phyloP scores from a whole-genome alignment of 164 flowering plant species.

The Piper betle region DNA sequence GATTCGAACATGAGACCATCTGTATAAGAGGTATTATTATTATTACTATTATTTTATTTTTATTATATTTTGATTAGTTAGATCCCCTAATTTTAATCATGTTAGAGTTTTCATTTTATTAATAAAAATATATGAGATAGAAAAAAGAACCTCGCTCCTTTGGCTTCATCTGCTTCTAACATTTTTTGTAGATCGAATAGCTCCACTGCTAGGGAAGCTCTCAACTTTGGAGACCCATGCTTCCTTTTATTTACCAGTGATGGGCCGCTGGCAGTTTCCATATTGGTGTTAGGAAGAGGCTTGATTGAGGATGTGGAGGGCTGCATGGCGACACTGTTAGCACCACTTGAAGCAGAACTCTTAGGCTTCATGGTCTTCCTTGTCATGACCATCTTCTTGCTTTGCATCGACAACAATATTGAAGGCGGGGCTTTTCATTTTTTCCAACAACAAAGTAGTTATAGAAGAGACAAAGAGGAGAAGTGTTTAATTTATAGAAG shows the following conservation, averaged over 20 bases:
- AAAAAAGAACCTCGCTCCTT: slow-evolving; percentile 26
- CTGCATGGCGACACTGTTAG: slow-evolving; percentile 19
- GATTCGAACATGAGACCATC: no score
- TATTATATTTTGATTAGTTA: no score
- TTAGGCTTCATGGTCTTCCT: slow-evolving; percentile 54
- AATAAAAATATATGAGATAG: no score
- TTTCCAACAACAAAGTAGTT: no score
- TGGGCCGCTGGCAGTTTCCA: slow-evolving; percentile 40
- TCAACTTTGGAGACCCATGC: slow-evolving; percentile 7
- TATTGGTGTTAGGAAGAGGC: slow-evolving; percentile 11
- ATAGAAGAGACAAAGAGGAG: no score
- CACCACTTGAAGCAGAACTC: slow-evolving; percentile 26
- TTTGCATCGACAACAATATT: no score
- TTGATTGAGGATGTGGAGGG: slow-evolving; percentile 18
- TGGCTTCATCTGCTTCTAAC: slow-evolving; percentile 42
- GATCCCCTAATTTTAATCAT: no score
- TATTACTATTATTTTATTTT: no score
- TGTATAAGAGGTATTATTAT: no score
- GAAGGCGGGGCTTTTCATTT: no score
- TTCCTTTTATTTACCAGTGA: slow-evolving; percentile 15
- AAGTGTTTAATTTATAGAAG: no score
- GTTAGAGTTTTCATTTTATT: no score
- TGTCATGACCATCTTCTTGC: slow-evolving; percentile 24
- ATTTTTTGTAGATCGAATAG: slow-evolving; percentile 59
- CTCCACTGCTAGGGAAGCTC: slow-evolving; percentile 40